phyloP scores from a whole-genome alignment of 352 stramenopile species.

The Phytophthora macrochlamydospora region DNA sequence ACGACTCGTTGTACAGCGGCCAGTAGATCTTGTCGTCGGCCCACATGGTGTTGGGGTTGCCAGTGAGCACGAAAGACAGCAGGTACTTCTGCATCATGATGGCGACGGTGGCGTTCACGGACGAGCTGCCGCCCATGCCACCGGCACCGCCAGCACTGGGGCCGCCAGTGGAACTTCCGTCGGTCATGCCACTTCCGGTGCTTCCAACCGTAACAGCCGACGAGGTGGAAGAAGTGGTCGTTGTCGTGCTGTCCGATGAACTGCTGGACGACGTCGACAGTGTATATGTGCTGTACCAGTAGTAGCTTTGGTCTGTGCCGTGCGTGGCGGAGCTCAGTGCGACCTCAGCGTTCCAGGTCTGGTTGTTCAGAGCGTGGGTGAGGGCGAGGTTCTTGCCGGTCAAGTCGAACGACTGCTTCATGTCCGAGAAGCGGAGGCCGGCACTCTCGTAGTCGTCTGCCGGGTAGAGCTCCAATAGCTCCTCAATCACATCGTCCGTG shows the following conservation, averaged over 20 bases:
- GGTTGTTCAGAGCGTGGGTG: slow-evolving; percentile 25
- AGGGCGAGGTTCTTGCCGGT: slow-evolving; percentile 23
- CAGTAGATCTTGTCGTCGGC: slow-evolving; percentile 31
- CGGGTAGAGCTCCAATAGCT: slow-evolving; percentile 25
- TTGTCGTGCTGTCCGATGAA: too few species aligned
- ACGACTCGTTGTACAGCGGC: slow-evolving; percentile 23
- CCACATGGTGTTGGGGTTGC: slow-evolving; percentile 27
- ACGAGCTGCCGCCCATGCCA: slow-evolving; percentile 3
- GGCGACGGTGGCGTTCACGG: slow-evolving; percentile 27
- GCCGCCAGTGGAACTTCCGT: too few species aligned
- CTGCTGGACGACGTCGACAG: slow-evolving; percentile 4
- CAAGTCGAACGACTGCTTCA: slow-evolving; percentile 31
- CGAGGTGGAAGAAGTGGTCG: too few species aligned
- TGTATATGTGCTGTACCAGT: slow-evolving; percentile 30
- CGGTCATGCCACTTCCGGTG: too few species aligned
- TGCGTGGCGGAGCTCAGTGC: slow-evolving; percentile 14
- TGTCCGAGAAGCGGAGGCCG: slow-evolving; percentile 30
- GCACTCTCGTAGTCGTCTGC: slow-evolving; percentile 21
- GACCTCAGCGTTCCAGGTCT: slow-evolving; percentile 32
- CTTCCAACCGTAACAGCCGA: too few species aligned
- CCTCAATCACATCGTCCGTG: slow-evolving; percentile 25
- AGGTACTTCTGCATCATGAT: slow-evolving; percentile 34
- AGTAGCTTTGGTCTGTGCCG: slow-evolving; percentile 28
- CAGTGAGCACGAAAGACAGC: slow-evolving; percentile 29
- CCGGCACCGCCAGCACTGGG: neutral